A percentile compares a stretch with the other conserved stretches of the same genome.
These are phyloP conservation scores for Globisporangium uncinulatum DNA, from an alignment of 352 stramenopile genomes.

Conservation along the genomic window DNA sequence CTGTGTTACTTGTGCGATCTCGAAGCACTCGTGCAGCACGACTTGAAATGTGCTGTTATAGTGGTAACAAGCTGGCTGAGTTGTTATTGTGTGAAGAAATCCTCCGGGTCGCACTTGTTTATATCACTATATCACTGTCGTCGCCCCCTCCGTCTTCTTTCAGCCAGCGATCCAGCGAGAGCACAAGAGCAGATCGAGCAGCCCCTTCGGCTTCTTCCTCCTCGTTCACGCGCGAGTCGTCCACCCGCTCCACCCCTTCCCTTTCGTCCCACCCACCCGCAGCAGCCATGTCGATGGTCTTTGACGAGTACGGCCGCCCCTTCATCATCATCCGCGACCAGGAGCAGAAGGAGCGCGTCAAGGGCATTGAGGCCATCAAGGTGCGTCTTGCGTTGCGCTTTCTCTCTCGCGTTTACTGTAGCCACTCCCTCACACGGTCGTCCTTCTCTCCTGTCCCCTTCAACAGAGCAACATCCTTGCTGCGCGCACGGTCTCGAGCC, in stretches of 20 bases:
- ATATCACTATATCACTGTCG: no score
- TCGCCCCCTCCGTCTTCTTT: no score
- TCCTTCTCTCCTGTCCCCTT: background rate
- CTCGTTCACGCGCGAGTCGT: background rate
- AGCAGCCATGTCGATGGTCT: constrained; percentile 87
- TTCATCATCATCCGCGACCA: constrained; percentile 99
- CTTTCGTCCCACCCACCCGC: background rate
- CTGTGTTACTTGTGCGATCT: no score
- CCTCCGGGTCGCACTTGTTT: no score
- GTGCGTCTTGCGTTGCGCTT: constrained; percentile 21
- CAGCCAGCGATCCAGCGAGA: background rate
- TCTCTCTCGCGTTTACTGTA: background rate
- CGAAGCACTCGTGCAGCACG: no score
- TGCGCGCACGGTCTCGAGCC: constrained; percentile 94
- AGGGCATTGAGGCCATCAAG: constrained; percentile 98
- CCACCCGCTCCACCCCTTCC: background rate
- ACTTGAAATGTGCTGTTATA: no score
- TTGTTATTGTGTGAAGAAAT: no score
- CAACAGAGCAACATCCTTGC: constrained; percentile 98
- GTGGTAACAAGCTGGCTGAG: no score
- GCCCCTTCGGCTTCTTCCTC: background rate
- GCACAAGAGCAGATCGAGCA: background rate
- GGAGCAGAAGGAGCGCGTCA: constrained; percentile 97
- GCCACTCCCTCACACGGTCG: no score
- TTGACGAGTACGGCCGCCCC: constrained; percentile 99